A percentile compares a stretch with the other conserved stretches of the same genome.
Evolutionary conservation across 768 basidiomycete genomes (phyloP).

Genomic region (Termitomyces sp.): DNA sequence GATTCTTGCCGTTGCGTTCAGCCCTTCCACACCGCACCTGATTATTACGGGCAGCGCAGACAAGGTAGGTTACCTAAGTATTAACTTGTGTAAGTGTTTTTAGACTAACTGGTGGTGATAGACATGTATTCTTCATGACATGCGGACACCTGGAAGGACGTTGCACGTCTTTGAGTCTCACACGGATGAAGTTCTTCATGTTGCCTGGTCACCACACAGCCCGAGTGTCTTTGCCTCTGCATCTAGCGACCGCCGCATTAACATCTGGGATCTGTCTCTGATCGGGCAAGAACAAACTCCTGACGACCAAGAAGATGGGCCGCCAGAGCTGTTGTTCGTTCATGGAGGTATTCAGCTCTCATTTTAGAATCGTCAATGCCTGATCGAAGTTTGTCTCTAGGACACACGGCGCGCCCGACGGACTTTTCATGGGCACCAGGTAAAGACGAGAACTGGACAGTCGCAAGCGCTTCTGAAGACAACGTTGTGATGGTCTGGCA

Average conservation of each 20-base stretch:
- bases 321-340: constrained; percentile 92
- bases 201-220: constrained; percentile 94
- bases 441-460: constrained; percentile 76
- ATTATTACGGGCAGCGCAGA: constrained; percentile 91
- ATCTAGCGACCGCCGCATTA: constrained; percentile 88
- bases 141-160: constrained; percentile 65
- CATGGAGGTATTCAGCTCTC: constrained; percentile 70
- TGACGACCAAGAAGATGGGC: constrained; percentile 97
- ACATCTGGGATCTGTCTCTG: constrained; percentile 89
- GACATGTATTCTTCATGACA: constrained; percentile 89
- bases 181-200: constrained; percentile 89
- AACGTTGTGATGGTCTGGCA: constrained; percentile 98
- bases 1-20: constrained; percentile 89
- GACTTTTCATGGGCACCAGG: constrained; percentile 97
- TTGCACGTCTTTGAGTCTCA: constrained; percentile 92
- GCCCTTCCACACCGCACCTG: constrained; percentile 72
- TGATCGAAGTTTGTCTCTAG: constrained; percentile 29
- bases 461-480: constrained; percentile 88
- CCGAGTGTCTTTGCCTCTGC: constrained; percentile 92
- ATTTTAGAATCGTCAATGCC: neutral
- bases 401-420: constrained; percentile 84
- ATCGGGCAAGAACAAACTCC: constrained; percentile 97
- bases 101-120: constrained; percentile 23
- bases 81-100: neutral
- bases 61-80: constrained; percentile 49